These are phyloP conservation scores for Phytopythium ostracodes DNA, from an alignment of 352 stramenopile species.

Conservation along the genomic window DNA sequence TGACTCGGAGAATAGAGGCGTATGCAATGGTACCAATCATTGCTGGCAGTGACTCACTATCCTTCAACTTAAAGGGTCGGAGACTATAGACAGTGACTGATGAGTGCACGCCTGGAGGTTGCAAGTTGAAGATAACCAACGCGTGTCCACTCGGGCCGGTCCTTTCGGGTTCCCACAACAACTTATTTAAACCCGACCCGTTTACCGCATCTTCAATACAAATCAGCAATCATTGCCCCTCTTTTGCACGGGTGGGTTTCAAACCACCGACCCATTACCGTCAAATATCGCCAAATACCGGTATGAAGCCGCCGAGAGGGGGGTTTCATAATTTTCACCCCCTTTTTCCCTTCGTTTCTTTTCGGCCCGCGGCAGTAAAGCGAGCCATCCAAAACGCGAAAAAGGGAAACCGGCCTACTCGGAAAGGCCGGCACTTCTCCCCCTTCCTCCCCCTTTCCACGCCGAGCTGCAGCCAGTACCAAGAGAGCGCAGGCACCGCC, in stretches of 20 bases:
- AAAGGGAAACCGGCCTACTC: conserved; percentile 2
- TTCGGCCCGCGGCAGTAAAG: not conserved
- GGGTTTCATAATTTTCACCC: not conserved
- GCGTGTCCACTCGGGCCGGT: too few relatives aligned
- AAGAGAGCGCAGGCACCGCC: not conserved
- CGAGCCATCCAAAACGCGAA: conserved; percentile 2
- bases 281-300: not conserved
- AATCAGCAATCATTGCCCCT: too few relatives aligned
- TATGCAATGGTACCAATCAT: not conserved
- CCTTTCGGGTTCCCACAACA: too few relatives aligned
- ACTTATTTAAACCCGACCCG: too few relatives aligned
- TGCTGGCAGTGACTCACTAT: not conserved
- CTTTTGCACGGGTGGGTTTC: not conserved
- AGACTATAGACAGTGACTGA: not conserved
- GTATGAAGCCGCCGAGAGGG: not conserved
- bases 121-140: too few relatives aligned
- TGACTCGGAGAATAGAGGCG: not conserved
- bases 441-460: not conserved
- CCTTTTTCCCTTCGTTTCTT: not conserved
- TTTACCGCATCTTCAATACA: not conserved
- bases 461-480: not conserved
- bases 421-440: not conserved
- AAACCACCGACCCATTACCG: not conserved
- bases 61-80: not conserved
- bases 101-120: too few relatives aligned